Evolutionary conservation across 345 rosid genomes (phyloP).

Genomic region (Eucalyptus erythrocorys): DNA sequence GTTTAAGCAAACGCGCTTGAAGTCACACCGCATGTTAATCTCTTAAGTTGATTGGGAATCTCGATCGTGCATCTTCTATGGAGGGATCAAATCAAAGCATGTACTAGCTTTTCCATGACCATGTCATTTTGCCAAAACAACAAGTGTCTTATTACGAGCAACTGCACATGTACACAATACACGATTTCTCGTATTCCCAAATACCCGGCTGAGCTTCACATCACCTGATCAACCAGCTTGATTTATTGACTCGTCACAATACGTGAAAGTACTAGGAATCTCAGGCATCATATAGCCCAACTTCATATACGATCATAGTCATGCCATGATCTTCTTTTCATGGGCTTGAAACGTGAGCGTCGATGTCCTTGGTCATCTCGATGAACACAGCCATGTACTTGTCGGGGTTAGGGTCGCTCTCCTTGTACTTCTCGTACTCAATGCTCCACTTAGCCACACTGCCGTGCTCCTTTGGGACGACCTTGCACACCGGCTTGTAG

Average conservation of each 20-base stretch:
- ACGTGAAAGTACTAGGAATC: background rate
- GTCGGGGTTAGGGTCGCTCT: background rate
- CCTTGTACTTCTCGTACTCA: constrained; percentile 9
- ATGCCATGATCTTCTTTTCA: background rate
- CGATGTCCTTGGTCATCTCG: background rate
- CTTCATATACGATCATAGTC: background rate
- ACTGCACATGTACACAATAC: background rate
- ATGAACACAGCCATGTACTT: background rate
- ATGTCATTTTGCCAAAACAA: background rate
- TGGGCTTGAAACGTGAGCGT: background rate
- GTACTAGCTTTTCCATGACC: background rate
- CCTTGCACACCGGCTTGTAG: background rate
- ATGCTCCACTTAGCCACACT: background rate
- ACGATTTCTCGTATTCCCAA: background rate
- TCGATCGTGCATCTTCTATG: background rate
- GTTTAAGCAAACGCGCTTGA: background rate
- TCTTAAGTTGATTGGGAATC: background rate
- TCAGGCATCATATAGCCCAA: background rate
- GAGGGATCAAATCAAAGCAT: background rate
- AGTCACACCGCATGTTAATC: background rate
- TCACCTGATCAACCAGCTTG: background rate
- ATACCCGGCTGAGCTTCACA: background rate
- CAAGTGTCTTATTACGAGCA: background rate
- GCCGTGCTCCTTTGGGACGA: background rate
- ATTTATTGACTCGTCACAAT: background rate